These are phyloP conservation scores for Synchytrium microbalum DNA, from an alignment of 371 early-diverging fungal species.

Conservation along the genomic window DNA sequence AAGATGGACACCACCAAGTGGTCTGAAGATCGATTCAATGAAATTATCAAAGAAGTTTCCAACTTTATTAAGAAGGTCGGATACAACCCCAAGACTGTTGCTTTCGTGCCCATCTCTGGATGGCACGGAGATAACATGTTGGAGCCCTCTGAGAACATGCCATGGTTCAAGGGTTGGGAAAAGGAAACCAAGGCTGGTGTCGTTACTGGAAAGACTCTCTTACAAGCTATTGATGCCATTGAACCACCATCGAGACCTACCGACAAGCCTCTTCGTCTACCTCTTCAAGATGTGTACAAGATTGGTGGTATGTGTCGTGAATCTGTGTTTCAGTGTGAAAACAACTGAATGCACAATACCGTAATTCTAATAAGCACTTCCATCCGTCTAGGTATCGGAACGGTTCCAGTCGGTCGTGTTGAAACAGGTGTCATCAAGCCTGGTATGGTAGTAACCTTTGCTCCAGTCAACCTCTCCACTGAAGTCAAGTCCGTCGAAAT, in stretches of 20 bases:
- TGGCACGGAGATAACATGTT: slow-evolving; percentile 98
- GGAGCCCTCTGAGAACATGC: slow-evolving; percentile 85
- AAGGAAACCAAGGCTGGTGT: slow-evolving; percentile 78
- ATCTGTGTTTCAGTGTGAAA: no score
- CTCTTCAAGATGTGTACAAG: slow-evolving; percentile 96
- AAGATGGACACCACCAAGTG: slow-evolving; percentile 98
- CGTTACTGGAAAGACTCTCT: slow-evolving; percentile 72
- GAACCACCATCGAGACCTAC: slow-evolving; percentile 85
- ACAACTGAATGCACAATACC: background rate
- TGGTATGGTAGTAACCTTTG: slow-evolving; percentile 82
- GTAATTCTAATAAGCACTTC: no score
- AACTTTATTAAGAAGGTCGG: slow-evolving; percentile 92
- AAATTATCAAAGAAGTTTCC: slow-evolving; percentile 89
- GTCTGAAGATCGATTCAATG: slow-evolving; percentile 88
- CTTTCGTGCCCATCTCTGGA: slow-evolving; percentile 96
- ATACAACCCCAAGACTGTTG: slow-evolving; percentile 82
- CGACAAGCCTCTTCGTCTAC: slow-evolving; percentile 95
- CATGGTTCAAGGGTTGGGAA: slow-evolving; percentile 95
- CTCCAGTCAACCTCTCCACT: slow-evolving; percentile 79
- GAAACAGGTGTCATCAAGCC: slow-evolving; percentile 92
- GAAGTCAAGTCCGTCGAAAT: slow-evolving; percentile 98
- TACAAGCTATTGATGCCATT: slow-evolving; percentile 89
- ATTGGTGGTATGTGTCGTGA: slow-evolving; percentile 63
- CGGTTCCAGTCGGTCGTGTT: slow-evolving; percentile 95
- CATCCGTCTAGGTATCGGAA: slow-evolving; percentile 68